Conservation (phyloP, 805 yeast genomes). For the Kodamaea hsintzibuensis region DNA sequence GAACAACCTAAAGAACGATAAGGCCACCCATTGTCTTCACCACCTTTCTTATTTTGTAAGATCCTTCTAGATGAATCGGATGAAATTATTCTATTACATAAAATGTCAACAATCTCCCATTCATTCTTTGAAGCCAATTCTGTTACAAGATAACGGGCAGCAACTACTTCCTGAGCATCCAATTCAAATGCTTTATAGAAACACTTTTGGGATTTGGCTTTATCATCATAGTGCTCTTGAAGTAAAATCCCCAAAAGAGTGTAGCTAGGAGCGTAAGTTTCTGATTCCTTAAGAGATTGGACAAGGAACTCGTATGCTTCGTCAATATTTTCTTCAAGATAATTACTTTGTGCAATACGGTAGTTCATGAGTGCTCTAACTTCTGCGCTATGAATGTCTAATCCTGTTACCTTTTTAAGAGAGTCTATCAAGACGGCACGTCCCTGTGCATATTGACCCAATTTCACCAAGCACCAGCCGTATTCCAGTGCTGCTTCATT, state of each 20-base stretch:
- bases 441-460: conserved; percentile 54
- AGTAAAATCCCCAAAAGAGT: conserved; percentile 81
- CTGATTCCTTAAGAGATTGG: conserved; percentile 60
- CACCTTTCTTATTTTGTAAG: conserved; percentile 30
- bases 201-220: conserved; percentile 75
- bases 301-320: conserved; percentile 60
- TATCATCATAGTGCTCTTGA: conserved; percentile 55
- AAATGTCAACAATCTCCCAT: conserved; percentile 82
- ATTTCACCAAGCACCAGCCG: conserved; percentile 73
- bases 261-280: conserved; percentile 74
- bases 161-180: conserved; percentile 69
- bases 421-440: conserved; percentile 49
- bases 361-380: conserved; percentile 62
- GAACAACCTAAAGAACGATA: conserved; percentile 83
- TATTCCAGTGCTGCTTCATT: conserved; percentile 68
- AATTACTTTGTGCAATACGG: conserved; percentile 70
- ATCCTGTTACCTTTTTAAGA: conserved; percentile 46
- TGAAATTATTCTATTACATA: conserved; percentile 65
- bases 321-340: conserved; percentile 35
- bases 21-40: conserved; percentile 71
- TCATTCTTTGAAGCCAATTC: conserved; percentile 67
- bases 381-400: conserved; percentile 53
- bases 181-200: conserved; percentile 88
- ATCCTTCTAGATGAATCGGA: conserved; percentile 60
- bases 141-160: conserved; percentile 72